phyloP scores from a whole-genome alignment of 495 filamentous ascomycete species.

The Neurospora sp. region DNA sequence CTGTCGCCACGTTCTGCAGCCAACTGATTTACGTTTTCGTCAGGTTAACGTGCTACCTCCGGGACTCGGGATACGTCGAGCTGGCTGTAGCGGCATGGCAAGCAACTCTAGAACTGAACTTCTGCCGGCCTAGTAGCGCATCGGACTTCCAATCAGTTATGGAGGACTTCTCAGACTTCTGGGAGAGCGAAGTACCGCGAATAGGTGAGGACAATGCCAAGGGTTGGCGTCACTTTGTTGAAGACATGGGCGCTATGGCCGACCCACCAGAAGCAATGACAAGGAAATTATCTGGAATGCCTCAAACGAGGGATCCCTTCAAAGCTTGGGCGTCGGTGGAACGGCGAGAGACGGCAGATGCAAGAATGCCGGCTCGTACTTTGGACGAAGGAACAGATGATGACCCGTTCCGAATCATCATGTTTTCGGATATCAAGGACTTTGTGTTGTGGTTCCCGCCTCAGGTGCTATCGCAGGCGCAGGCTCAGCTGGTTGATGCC shows the following conservation, averaged over 20 bases:
- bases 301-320: conserved; percentile 26
- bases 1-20: conserved; percentile 14
- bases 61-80: conserved; percentile 75
- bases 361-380: conserved; percentile 55
- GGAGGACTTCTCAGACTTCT: conserved; percentile 57
- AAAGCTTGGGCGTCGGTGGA: conserved; percentile 55
- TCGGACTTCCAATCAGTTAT: conserved; percentile 21
- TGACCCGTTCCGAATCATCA: conserved; percentile 68
- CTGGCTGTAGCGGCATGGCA: conserved; percentile 76
- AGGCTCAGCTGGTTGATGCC: conserved; percentile 46
- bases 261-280: conserved; percentile 26
- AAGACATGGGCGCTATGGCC: conserved; percentile 18
- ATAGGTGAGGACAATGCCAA: conserved; percentile 63
- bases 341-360: conserved; percentile 30
- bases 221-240: conserved; percentile 56
- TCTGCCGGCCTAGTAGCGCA: conserved; percentile 37
- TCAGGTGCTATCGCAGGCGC: conserved; percentile 21
- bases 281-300: conserved; percentile 5
- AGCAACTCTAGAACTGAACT: conserved; percentile 62
- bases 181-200: conserved; percentile 76
- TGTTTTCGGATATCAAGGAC: conserved; percentile 65
- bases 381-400: conserved; percentile 54
- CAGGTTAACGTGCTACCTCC: conserved; percentile 59
- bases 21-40: conserved; percentile 66
- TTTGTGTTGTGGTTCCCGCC: conserved; percentile 46